Evolutionary conservation across 306 rosid genomes (phyloP), one percentile per base, ranked within the genome.

Genomic region (Vicia sativa): DNA sequence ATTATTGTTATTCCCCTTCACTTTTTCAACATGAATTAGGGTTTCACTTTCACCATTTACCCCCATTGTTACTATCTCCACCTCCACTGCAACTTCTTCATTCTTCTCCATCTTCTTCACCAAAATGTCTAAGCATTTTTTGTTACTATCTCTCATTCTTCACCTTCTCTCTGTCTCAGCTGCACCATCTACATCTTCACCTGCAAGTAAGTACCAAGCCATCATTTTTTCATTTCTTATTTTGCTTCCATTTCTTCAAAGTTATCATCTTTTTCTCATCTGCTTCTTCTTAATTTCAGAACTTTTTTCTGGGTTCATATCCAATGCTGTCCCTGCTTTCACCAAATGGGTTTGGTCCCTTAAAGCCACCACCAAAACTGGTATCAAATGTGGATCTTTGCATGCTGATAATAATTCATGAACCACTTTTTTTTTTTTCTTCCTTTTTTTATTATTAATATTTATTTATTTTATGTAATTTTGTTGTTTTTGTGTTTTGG

Each of bases 281-380:
- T 28, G n/a, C n/a, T 53, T 60, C 58, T 75, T 75, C 31, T 34
- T 67, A 15, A 49, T 31, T 60, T 75, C 89, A 89, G 96, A 83
- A 86, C 80, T 87, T 62, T 76, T 85, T 18, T 71, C 15, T 79
- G 97, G 91, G 79, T 55, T 85, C 60, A 72, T 91, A 80, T 87
- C 96, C 64, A 85, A 83, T 83, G 89, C 80, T 3, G 86, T 80
- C 26, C 80, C 96, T 65, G 79, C 80, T 62, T 79, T 84, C 45
- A 83, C 87, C 76, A 91, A 91, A 74, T 77, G 88, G 88, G 29
- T 89, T 21, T 83, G 93, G 97, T 88, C 97, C 0, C 86, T 91
- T 71, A 91, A 86, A 76, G 43, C 95, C 19, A 80, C 95, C 2
- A 80, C 91, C 68, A 91, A 87, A 78, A 75, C 87, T 38, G 96